phyloP scores from a whole-genome alignment of 208 protist genomes.

The Trypanosomatidae sp. region DNA sequence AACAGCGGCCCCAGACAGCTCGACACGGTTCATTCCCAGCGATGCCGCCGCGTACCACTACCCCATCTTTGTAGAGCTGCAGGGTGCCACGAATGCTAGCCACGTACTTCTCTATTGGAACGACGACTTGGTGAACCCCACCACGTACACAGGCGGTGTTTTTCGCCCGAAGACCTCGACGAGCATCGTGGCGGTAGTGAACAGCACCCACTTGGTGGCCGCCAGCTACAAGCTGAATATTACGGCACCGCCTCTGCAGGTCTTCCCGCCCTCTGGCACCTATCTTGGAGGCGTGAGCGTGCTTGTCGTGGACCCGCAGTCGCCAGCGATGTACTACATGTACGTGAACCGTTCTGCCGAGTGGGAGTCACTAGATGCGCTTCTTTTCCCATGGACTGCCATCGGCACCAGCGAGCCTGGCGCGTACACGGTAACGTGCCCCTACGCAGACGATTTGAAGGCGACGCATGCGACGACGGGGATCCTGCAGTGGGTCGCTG shows the following conservation, averaged over 20 bases:
- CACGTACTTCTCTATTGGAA: conserved; percentile 41
- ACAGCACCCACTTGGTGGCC: conserved; percentile 19
- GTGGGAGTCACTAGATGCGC: conserved; percentile 15
- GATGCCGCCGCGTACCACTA: conserved; percentile 28
- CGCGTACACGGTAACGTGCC: conserved; percentile 44
- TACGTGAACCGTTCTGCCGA: conserved; percentile 38
- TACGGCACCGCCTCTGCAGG: conserved; percentile 28
- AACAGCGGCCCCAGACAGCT: neutral
- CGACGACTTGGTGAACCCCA: conserved; percentile 30
- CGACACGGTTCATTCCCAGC: conserved; percentile 32
- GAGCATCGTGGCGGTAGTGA: conserved; percentile 47
- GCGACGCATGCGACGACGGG: conserved; percentile 16
- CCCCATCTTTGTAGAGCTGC: conserved; percentile 47
- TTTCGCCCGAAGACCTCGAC: conserved; percentile 55
- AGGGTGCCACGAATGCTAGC: conserved; percentile 27
- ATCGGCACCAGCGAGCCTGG: conserved; percentile 40
- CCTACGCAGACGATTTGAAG: conserved; percentile 48
- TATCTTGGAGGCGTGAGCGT: conserved; percentile 58
- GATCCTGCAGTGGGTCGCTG: conserved; percentile 26
- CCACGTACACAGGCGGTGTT: conserved; percentile 29
- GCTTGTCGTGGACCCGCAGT: conserved; percentile 37
- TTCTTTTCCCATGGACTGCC: conserved; percentile 29
- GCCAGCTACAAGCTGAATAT: conserved; percentile 42
- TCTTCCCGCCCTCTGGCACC: conserved; percentile 53
- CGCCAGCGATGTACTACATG: conserved; percentile 37